Evolutionary conservation across 345 rosid species (phyloP), one percentile per base, ranked within the genome.

Genomic region (Clausena lansium): DNA sequence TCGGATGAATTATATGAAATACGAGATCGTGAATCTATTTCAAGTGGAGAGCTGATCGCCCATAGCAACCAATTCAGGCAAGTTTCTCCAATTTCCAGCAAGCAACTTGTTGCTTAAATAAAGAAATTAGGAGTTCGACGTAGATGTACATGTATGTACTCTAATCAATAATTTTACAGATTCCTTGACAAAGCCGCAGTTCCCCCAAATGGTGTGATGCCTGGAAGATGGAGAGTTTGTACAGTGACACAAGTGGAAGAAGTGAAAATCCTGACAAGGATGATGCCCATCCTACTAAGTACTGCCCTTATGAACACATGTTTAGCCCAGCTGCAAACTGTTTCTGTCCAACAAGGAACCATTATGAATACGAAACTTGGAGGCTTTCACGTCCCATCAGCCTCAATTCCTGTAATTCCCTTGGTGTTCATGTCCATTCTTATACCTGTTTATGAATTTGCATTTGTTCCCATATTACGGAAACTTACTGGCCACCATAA

Each of bases 161-260:
- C 39, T 38, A 38, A 38, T 38, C 39, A 38, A 38, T 38, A 38
- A 38, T 30, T 38, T 5, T 38, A 9, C 82, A 84, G 91, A 62
- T 82, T 84, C 47, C 74, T 86, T 14, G 89, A 86, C 82, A 88
- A 84, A 79, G 88, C n/a, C 88, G 87, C 85, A 1, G 65, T 84
- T 64, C 32, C 80, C 59, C 74, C 76, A 5, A 32, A 76, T 17
- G 81, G 78, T 52, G 14, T 24, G 9, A 50, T 68, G 24, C 68
- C 78, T 0, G 39, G 27, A 10, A 77, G 68, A 71, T 81, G 88
- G 86, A 81, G 33, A 54, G 81, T 80, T 15, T 88, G 89, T 80
- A 84, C 80, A 0, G 85, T 86, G 73, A 88, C 89, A 27, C 89
- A 88, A 67, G 89, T 86, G 5, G 91, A 86, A 82, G 89, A 88